Conservation (phyloP, 306 rosid genomes). For the Vigna unguiculata region DNA sequence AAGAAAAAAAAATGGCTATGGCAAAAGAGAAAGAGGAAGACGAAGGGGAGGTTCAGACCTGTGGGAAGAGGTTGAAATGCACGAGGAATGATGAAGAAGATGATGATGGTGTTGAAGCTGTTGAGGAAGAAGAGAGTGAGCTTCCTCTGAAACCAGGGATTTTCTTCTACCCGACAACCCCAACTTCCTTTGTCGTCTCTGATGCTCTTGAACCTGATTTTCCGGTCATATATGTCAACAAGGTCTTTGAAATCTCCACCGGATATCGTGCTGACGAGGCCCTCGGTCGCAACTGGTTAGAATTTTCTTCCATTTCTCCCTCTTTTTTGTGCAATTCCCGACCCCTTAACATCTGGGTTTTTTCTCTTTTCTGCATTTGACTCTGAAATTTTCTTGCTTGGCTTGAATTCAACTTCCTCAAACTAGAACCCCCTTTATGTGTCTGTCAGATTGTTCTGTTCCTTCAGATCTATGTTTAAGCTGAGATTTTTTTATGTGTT, state of each 20-base stretch:
- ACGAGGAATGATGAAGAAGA: slow-evolving; percentile 41
- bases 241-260: slow-evolving; percentile 85
- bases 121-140: slow-evolving; percentile 53
- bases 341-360: slow-evolving; percentile 6
- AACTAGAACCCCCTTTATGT: neutral
- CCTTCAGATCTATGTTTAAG: slow-evolving; percentile 44
- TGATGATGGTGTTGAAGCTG: slow-evolving; percentile 28
- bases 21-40: slow-evolving; percentile 60
- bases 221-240: slow-evolving; percentile 92
- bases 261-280: slow-evolving; percentile 95
- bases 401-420: slow-evolving; percentile 8
- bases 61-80: slow-evolving; percentile 83
- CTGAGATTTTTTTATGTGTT: slow-evolving; percentile 23
- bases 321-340: neutral
- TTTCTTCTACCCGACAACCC: slow-evolving; percentile 67
- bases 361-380: slow-evolving; percentile 16
- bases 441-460: slow-evolving; percentile 42
- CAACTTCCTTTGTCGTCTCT: slow-evolving; percentile 86
- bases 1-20: slow-evolving; percentile 54
- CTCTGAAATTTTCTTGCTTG: neutral
- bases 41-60: slow-evolving; percentile 48
- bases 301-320: neutral
- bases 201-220: slow-evolving; percentile 93
- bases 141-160: slow-evolving; percentile 60
- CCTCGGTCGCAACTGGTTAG: slow-evolving; percentile 91